Conservation (phyloP, 345 rosid species). For the Odontarrhena argentea region DNA sequence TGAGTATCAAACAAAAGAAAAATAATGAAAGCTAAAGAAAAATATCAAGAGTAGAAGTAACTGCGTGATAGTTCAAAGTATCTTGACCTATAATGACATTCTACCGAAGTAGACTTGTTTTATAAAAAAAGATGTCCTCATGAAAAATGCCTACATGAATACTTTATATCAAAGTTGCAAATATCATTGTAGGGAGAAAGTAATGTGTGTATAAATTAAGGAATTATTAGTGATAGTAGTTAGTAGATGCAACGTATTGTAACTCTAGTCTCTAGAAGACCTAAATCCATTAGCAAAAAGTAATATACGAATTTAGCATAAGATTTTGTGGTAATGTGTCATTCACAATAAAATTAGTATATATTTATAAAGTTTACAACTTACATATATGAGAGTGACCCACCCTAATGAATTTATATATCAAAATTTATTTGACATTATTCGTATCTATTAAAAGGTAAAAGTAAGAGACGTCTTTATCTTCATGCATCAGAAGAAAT, state of each 20-base stretch:
- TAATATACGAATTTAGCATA: conserved; percentile 31
- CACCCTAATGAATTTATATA: conserved; percentile 36
- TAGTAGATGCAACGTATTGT: conserved; percentile 32
- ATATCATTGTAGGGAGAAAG: conserved; percentile 16
- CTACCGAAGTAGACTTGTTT: neutral
- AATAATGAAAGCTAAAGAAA: neutral
- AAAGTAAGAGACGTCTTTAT: conserved; percentile 28
- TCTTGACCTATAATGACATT: neutral
- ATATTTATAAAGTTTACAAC: conserved; percentile 26
- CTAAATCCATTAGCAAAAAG: conserved; percentile 38
- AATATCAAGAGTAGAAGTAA: neutral
- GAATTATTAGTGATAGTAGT: conserved; percentile 33
- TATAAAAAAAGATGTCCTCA: neutral
- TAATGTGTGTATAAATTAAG: conserved; percentile 21
- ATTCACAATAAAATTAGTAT: conserved; percentile 11
- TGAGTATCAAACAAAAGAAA: neutral
- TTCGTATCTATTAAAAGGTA: conserved; percentile 27
- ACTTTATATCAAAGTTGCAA: conserved; percentile 10
- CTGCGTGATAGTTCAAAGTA: conserved; percentile 16
- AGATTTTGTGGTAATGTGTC: conserved; percentile 11
- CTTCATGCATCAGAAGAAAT: conserved; percentile 42
- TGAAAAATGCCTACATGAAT: neutral
- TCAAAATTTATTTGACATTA: conserved; percentile 33
- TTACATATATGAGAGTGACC: conserved; percentile 36
- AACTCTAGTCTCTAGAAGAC: conserved; percentile 26